A percentile compares a stretch with the other conserved stretches of the same genome.
Conservation (phyloP, 2,329 filamentous ascomycete genomes). For the Fusarium sp. region DNA sequence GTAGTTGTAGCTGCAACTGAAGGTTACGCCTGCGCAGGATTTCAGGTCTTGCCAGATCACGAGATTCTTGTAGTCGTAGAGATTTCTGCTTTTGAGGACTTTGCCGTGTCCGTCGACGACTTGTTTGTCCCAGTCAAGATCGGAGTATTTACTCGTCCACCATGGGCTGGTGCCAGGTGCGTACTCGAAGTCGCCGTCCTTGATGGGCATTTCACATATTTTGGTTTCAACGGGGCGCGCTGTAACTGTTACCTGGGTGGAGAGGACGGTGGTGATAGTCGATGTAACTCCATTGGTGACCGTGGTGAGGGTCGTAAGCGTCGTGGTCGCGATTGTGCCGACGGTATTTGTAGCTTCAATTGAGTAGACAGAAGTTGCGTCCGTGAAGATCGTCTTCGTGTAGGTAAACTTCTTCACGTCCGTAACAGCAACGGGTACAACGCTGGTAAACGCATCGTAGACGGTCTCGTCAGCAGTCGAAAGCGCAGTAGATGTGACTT, state of each 20-base stretch:
- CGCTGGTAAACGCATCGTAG: not conserved
- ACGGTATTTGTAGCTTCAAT: slow-evolving; percentile 13
- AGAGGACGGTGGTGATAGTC: not conserved
- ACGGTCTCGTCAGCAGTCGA: slow-evolving; percentile 10
- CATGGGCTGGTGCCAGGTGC: not conserved
- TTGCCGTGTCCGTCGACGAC: not conserved
- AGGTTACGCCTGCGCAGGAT: slow-evolving; percentile 8
- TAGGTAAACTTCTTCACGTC: slow-evolving; percentile 21
- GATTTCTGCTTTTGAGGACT: not conserved
- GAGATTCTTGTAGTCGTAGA: not conserved
- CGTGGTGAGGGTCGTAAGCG: not conserved
- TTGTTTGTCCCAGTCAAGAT: not conserved
- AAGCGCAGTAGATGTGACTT: slow-evolving; percentile 8
- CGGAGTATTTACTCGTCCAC: not conserved
- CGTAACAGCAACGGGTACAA: slow-evolving; percentile 5
- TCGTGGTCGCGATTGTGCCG: slow-evolving; percentile 1
- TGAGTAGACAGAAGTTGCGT: slow-evolving; percentile 5
- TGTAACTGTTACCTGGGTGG: slow-evolving; percentile 2
- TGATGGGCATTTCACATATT: slow-evolving; percentile 6
- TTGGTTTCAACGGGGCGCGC: slow-evolving; percentile 2
- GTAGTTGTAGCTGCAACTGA: slow-evolving; percentile 9
- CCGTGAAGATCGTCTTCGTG: slow-evolving; percentile 11
- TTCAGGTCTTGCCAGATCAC: not conserved
- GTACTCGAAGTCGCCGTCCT: slow-evolving; percentile 3
- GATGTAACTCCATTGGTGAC: slow-evolving; percentile 10